Evolutionary conservation across 2,329 filamentous ascomycete genomes (phyloP).

Genomic region (Penicillium sp.): DNA sequence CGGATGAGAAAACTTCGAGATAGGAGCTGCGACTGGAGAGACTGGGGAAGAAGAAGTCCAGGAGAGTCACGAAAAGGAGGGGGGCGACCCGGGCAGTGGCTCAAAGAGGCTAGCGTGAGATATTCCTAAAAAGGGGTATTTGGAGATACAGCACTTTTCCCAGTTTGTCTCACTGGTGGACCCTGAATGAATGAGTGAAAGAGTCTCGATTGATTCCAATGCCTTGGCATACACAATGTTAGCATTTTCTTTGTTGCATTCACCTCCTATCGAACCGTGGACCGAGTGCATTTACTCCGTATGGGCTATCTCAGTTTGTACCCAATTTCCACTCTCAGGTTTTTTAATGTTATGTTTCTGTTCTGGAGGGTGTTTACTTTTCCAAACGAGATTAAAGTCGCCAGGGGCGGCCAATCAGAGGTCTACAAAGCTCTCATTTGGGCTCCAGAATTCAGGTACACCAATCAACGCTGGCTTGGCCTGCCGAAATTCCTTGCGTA

Average conservation of each 20-base stretch:
- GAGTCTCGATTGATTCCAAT: slow-evolving; percentile 2
- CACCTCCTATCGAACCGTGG: neutral
- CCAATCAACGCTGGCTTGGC: slow-evolving; percentile 27
- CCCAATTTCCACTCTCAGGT: no score
- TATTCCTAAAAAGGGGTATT: slow-evolving; percentile 9
- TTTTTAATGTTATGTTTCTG: slow-evolving; percentile 25
- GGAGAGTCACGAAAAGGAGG: slow-evolving; percentile 15
- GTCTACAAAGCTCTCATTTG: neutral
- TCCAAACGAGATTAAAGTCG: slow-evolving; percentile 25
- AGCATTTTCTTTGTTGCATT: neutral
- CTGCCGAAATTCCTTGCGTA: slow-evolving; percentile 21
- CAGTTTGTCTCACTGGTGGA: slow-evolving; percentile 9
- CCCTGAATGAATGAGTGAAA: neutral
- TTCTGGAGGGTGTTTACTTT: slow-evolving; percentile 24
- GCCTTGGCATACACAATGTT: slow-evolving; percentile 4
- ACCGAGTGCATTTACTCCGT: neutral
- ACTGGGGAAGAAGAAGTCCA: slow-evolving; percentile 26
- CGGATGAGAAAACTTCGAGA: slow-evolving; percentile 39
- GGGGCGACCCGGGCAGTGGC: slow-evolving; percentile 17
- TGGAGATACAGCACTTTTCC: neutral
- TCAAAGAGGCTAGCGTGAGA: slow-evolving; percentile 10
- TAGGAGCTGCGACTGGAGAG: slow-evolving; percentile 11
- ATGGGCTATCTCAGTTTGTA: neutral
- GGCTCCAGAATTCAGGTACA: slow-evolving; percentile 30
- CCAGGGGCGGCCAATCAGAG: slow-evolving; percentile 27